A percentile compares a stretch with the other conserved stretches of the same genome.
These are phyloP conservation scores for Neurospora sp. DNA, from an alignment of 495 filamentous ascomycete genomes.

Conservation along the genomic window DNA sequence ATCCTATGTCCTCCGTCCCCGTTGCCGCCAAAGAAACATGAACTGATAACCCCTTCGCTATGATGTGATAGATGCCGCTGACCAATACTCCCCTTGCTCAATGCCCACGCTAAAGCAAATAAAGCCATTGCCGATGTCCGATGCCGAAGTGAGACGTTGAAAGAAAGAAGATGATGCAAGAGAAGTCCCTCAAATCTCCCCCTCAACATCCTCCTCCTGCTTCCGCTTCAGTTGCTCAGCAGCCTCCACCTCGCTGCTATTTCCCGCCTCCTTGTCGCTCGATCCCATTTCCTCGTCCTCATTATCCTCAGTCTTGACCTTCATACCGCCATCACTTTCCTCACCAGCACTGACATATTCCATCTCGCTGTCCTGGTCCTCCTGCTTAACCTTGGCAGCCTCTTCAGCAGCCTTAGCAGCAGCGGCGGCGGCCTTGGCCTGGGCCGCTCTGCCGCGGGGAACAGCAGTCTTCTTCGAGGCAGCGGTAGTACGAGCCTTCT, in stretches of 20 bases:
- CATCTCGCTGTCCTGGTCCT: background rate
- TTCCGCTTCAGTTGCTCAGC: background rate
- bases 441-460: background rate
- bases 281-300: background rate
- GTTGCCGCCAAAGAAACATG: background rate
- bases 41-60: background rate
- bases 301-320: background rate
- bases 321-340: background rate
- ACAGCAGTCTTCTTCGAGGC: background rate
- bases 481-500: background rate
- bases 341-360: background rate
- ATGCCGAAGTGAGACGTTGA: background rate
- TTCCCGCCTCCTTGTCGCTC: background rate
- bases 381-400: background rate
- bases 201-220: background rate
- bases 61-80: background rate
- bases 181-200: background rate
- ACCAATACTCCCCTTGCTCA: background rate
- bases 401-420: background rate
- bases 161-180: background rate
- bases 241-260: background rate
- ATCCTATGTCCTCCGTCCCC: background rate
- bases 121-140: background rate
- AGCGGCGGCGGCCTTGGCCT: background rate
- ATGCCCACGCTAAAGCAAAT: background rate